Base-by-base conservation (phyloP, 345 rosid genomes). In the Cardiospermum halicacabum region DNA sequence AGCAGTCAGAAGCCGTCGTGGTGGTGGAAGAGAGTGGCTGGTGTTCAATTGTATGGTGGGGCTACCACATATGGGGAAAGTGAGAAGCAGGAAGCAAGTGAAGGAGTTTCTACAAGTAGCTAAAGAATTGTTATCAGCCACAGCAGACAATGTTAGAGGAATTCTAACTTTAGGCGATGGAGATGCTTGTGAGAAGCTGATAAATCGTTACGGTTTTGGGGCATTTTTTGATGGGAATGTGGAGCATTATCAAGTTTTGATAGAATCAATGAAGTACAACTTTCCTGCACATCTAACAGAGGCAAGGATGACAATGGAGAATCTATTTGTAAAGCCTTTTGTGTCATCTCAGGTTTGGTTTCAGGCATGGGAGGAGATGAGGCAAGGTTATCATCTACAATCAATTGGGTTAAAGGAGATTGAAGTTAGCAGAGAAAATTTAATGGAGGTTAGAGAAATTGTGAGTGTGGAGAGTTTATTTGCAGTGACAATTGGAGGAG, bases 21-120 rank as follows among this genome's bases (percentile, higher is more conserved):
- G 5, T 8, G 71, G 65, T 0, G 67, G 60, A 0, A 8, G 50
- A 61, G 82, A 82, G 53, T 82, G 78, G 77, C 48, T 72, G 21
- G 84, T 64, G 13, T 80, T 82, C 49, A 78, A 80, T 59, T 74
- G 79, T 64, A 76, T 84, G 87, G 58, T 66, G 15, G 82, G 81
- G 7, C 66, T 82, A 30, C 89, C 86, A 11, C 86, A 84, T 36
- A 75, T 74, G 74, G 81, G 80, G 3, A 72, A 75, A 27, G 65
- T 27, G 15, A 74, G 65, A 47, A 76, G 69, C 30, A 73, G 76
- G 61, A 76, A 60, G 36, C 25, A 43, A 5, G 83, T 71, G 11
- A 54, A 60, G 4, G 72, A 74, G 39, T 84, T 84, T 64, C 58
- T 80, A 5, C 60, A 39, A 0, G 37, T 60, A 15, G 78, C 85